Percentiles rank a stretch among this genome's conserved stretches.
phyloP scores from a whole-genome alignment of 495 filamentous ascomycete genomes.

The Astrothelium subdiscretum region DNA sequence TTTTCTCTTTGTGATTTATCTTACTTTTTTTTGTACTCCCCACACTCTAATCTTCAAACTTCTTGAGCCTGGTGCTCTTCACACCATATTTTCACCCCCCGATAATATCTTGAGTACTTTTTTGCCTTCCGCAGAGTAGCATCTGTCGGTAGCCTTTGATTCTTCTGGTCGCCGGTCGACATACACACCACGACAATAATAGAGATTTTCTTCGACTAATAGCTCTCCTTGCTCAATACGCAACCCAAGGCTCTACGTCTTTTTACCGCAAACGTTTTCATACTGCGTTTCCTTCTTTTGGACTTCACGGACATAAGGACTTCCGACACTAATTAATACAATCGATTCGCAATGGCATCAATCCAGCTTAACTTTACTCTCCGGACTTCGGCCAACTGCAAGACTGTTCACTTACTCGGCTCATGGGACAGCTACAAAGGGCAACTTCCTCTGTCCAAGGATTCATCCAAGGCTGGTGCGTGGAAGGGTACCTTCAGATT shows the following conservation, averaged over 20 bases:
- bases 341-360: slow-evolving; percentile 26
- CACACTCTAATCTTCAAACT: not conserved
- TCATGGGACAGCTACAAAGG: slow-evolving; percentile 97
- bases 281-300: slow-evolving; percentile 12
- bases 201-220: slow-evolving; percentile 17
- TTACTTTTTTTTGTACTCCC: slow-evolving; percentile 17
- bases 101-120: not conserved
- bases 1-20: slow-evolving; percentile 18
- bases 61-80: slow-evolving; percentile 21
- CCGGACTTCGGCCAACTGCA: slow-evolving; percentile 90
- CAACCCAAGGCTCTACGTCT: not conserved
- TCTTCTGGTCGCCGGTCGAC: slow-evolving; percentile 29
- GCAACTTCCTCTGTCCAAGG: slow-evolving; percentile 83
- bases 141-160: slow-evolving; percentile 14
- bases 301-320: slow-evolving; percentile 9
- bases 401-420: slow-evolving; percentile 93
- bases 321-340: slow-evolving; percentile 10
- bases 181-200: slow-evolving; percentile 1
- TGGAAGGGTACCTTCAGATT: slow-evolving; percentile 97
- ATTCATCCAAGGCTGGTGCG: slow-evolving; percentile 67
- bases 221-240: slow-evolving; percentile 29
- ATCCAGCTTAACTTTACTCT: slow-evolving; percentile 48
- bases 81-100: slow-evolving; percentile 12
- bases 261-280: slow-evolving; percentile 8
- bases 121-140: not conserved